Evolutionary conservation across 495 filamentous ascomycete genomes (phyloP).

Genomic region (Penicillium psychrofluorescens): DNA sequence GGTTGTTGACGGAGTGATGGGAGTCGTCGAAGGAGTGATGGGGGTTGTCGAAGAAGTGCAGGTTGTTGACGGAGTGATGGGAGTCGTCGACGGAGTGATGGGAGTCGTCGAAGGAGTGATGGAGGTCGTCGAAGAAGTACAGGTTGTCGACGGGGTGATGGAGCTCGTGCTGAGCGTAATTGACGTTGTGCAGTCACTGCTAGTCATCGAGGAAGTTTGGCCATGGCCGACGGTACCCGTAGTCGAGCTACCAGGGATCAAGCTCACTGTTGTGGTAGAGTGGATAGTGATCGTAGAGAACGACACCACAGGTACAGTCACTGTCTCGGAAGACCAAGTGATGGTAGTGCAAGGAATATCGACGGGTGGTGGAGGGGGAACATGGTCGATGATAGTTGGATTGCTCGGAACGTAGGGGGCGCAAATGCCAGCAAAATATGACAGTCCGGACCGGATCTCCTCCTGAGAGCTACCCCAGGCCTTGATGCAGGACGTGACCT

Average conservation of each 20-base stretch:
- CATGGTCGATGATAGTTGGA: constrained; percentile 72
- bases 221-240: too few relatives aligned
- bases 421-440: constrained; percentile 88
- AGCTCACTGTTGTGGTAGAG: constrained; percentile 16
- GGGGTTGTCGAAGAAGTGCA: too few relatives aligned
- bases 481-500: constrained; percentile 72
- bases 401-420: constrained; percentile 64
- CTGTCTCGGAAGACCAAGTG: constrained; percentile 50
- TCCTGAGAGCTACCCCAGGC: constrained; percentile 60
- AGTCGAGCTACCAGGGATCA: constrained; percentile 3
- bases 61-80: too few relatives aligned
- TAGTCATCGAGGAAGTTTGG: too few relatives aligned
- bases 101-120: too few relatives aligned
- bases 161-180: too few relatives aligned
- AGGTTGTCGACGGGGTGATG: too few relatives aligned
- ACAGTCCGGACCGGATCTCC: constrained; percentile 60
- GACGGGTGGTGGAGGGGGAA: constrained; percentile 27
- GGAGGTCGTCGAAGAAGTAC: too few relatives aligned
- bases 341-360: constrained; percentile 53
- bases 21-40: too few relatives aligned
- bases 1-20: too few relatives aligned
- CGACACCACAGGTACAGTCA: constrained; percentile 63
- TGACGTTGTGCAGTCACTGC: too few relatives aligned
- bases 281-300: constrained; percentile 53
- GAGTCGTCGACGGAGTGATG: too few relatives aligned